Conservation (phyloP, 306 rosid genomes). For the Rosa chinensis region DNA sequence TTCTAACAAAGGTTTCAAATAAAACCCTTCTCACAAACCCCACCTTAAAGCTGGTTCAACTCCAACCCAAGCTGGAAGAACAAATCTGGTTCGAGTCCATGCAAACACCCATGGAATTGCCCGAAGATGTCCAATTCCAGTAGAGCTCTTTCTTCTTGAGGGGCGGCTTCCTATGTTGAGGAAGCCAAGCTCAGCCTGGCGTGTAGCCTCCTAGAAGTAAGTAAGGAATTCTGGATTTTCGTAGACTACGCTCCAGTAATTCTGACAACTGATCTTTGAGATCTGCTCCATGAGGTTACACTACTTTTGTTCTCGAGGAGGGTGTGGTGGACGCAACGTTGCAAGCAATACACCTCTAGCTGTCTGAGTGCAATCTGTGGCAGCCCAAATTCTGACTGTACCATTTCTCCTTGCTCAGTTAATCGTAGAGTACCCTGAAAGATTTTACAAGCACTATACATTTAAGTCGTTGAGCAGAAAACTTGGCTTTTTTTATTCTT, state of each 20-base stretch:
- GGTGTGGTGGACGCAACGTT: slow-evolving; percentile 80
- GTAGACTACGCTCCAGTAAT: slow-evolving; percentile 73
- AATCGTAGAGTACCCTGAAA: slow-evolving; percentile 79
- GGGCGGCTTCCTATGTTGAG: slow-evolving; percentile 98
- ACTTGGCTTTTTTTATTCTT: not conserved
- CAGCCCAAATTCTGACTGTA: slow-evolving; percentile 85
- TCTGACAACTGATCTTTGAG: slow-evolving; percentile 72
- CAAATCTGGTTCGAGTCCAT: slow-evolving; percentile 93
- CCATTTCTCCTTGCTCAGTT: slow-evolving; percentile 99
- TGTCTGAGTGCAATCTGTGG: slow-evolving; percentile 89
- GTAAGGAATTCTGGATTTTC: slow-evolving; percentile 83
- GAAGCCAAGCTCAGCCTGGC: slow-evolving; percentile 95
- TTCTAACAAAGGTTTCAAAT: no score
- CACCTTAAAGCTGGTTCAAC: slow-evolving; percentile 81
- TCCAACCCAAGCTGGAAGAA: slow-evolving; percentile 98
- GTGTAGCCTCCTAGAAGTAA: slow-evolving; percentile 76
- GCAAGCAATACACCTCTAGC: slow-evolving; percentile 73
- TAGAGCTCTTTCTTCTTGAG: slow-evolving; percentile 69
- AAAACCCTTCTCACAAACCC: slow-evolving; percentile 69
- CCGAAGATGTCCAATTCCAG: slow-evolving; percentile 84
- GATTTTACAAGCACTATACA: slow-evolving; percentile 10
- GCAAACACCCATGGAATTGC: slow-evolving; percentile 98
- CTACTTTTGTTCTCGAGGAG: slow-evolving; percentile 83
- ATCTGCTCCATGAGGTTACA: slow-evolving; percentile 89
- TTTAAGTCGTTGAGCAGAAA: slow-evolving; percentile 6